These are phyloP conservation scores for Lantana camara DNA, from an alignment of 257 asterid species.

Conservation along the genomic window DNA sequence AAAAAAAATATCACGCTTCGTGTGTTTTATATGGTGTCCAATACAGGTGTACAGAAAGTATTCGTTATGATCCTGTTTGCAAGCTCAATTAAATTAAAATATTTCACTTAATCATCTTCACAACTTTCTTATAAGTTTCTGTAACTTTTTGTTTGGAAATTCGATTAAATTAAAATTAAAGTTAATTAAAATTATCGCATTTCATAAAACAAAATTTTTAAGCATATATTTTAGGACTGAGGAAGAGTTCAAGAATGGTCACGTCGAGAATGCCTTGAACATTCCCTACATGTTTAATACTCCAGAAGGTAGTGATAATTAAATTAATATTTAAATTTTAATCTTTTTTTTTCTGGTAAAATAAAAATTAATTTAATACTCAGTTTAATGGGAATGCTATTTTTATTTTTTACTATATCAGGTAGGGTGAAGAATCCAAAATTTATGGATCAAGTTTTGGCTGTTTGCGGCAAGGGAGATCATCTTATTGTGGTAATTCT, in stretches of 20 bases:
- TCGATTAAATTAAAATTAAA: no score
- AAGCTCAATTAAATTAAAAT: no score
- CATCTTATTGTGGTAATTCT: slow-evolving; percentile 66
- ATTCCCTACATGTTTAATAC: slow-evolving; percentile 77
- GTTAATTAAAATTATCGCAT: neutral
- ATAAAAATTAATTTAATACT: neutral
- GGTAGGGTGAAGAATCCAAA: slow-evolving; percentile 84
- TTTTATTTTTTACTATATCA: slow-evolving; percentile 18
- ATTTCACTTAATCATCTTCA: no score
- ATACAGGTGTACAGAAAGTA: no score
- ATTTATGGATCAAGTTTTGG: slow-evolving; percentile 60
- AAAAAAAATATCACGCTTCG: neutral
- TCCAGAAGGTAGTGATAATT: slow-evolving; percentile 52
- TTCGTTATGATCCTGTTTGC: no score
- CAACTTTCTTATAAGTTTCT: no score
- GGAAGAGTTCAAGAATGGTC: slow-evolving; percentile 86
- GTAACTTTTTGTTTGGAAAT: no score
- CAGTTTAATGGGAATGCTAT: neutral
- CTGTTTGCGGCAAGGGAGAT: slow-evolving; percentile 54
- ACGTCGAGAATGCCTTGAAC: slow-evolving; percentile 61
- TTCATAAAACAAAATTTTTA: neutral
- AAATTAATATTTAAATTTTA: neutral
- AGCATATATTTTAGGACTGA: slow-evolving; percentile 56
- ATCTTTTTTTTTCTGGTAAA: neutral
- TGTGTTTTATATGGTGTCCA: neutral